Percentiles rank a stretch among this genome's conserved stretches.
These are phyloP conservation scores for Rhodamnia rubescens DNA, from an alignment of 345 rosid genomes.

Conservation along the genomic window DNA sequence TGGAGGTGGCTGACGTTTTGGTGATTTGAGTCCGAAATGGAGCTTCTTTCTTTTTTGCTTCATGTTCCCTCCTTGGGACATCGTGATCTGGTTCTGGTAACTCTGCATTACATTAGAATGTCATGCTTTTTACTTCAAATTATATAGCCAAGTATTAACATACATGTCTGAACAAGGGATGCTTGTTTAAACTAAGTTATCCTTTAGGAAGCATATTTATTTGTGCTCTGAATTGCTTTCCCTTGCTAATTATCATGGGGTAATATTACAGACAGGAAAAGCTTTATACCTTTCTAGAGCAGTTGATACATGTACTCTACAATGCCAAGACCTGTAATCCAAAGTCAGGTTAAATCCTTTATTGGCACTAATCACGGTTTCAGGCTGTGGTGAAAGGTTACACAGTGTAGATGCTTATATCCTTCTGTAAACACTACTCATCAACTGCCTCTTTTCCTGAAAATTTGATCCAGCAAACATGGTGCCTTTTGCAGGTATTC, in stretches of 20 bases:
- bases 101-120: not conserved
- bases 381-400: not conserved
- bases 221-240: not conserved
- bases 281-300: not conserved
- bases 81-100: not conserved
- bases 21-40: not conserved
- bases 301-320: not conserved
- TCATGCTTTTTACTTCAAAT: not conserved
- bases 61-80: not conserved
- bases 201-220: not conserved
- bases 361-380: not conserved
- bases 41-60: not conserved
- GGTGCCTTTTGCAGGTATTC: slow-evolving; percentile 55
- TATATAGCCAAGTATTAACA: not conserved
- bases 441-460: not conserved
- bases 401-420: not conserved
- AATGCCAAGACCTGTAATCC: not conserved
- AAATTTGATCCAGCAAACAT: not conserved
- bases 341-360: not conserved
- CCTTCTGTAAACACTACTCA: not conserved
- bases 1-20: not conserved
- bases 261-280: not conserved
- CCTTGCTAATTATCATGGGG: not conserved
- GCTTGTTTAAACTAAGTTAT: not conserved
- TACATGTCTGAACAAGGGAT: not conserved